Evolutionary conservation across 108 stramenopile genomes (phyloP).

Genomic region (Nannochloropsis gaditana): DNA sequence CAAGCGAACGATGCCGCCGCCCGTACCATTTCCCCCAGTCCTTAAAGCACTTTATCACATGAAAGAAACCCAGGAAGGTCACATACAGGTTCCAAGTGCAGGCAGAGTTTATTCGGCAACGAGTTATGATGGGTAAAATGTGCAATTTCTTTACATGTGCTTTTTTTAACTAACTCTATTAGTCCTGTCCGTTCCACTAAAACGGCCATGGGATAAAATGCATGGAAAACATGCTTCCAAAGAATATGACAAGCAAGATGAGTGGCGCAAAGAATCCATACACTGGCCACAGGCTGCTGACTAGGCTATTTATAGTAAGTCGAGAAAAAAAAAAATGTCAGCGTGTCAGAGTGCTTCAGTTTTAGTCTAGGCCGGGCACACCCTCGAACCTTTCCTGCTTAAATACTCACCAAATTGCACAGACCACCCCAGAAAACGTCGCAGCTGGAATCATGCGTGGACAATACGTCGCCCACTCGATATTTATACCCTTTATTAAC

Average conservation of each 20-base stretch:
- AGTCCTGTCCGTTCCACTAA: neutral
- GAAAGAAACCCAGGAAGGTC: too few relatives aligned
- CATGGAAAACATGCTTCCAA: neutral
- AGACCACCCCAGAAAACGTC: neutral
- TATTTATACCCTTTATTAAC: neutral
- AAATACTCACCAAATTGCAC: neutral
- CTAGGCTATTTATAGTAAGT: neutral
- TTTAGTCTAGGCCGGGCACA: neutral
- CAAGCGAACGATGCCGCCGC: too few relatives aligned
- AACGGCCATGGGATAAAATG: conserved; percentile 9
- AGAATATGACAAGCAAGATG: neutral
- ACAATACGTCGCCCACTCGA: conserved; percentile 2
- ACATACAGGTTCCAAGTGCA: too few relatives aligned
- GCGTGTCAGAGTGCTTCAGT: too few relatives aligned
- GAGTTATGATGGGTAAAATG: too few relatives aligned
- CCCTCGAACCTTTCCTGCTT: neutral
- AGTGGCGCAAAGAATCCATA: neutral
- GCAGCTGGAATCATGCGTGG: conserved; percentile 5
- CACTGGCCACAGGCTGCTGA: neutral
- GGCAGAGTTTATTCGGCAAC: too few relatives aligned
- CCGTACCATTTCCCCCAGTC: too few relatives aligned
- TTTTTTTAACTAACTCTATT: too few relatives aligned
- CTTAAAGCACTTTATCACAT: too few relatives aligned
- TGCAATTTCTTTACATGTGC: too few relatives aligned
- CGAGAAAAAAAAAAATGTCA: neutral